A percentile compares a stretch with the other conserved stretches of the same genome.
phyloP scores from a whole-genome alignment of 116 monocot species.

The Trichopus zeylanicus region DNA sequence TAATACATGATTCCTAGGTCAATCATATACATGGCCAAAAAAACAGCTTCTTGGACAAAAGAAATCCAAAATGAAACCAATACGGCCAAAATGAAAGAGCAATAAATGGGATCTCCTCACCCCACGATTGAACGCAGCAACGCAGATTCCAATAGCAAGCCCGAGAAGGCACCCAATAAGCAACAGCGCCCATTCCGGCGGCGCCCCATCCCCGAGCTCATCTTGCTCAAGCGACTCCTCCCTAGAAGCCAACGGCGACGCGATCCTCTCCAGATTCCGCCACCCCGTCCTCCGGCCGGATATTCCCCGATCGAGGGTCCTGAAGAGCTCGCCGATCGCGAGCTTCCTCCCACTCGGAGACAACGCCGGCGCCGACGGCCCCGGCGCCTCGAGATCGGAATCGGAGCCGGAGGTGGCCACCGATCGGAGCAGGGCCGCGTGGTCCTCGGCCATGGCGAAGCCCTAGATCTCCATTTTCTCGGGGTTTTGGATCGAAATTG shows the following conservation, averaged over 20 bases:
- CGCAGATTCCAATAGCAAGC: constrained; percentile 85
- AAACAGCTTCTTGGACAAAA: no score
- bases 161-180: constrained; percentile 95
- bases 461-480: neutral
- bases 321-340: constrained; percentile 47
- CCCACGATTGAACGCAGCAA: constrained; percentile 94
- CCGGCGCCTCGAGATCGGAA: constrained; percentile 25
- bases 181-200: constrained; percentile 96
- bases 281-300: constrained; percentile 34
- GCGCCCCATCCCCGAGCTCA: constrained; percentile 81
- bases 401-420: constrained; percentile 20
- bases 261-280: constrained; percentile 16
- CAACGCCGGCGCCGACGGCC: constrained; percentile 6
- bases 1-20: no score
- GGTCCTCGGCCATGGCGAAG: constrained; percentile 24
- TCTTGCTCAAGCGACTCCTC: constrained; percentile 18
- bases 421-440: constrained; percentile 38
- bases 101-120: constrained; percentile 20
- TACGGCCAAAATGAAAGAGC: no score
- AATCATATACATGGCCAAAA: no score
- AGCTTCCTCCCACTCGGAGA: constrained; percentile 13
- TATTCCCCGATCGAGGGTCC: constrained; percentile 44
- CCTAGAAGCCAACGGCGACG: neutral
- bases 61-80: no score
- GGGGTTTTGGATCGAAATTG: neutral